Base-by-base conservation (phyloP, 306 rosid genomes). In the Abrus precatorius region DNA sequence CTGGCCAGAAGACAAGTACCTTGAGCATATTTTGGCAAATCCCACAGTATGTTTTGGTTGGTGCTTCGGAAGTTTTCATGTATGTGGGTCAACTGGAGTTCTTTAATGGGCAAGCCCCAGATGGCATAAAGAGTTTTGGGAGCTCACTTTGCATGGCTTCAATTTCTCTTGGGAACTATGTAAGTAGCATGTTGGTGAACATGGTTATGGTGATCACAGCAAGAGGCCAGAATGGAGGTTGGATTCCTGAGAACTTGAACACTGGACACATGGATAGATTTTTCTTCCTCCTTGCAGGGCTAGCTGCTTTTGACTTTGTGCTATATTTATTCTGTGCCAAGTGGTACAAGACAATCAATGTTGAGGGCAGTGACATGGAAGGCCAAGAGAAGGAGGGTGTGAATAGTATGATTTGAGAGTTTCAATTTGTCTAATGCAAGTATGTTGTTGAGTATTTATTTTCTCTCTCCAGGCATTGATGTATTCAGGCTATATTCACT, bases 101-200 rank as follows among this genome's bases (percentile, higher is more conserved):
- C 79, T 90, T 90, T 33, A 90, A 84, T 64, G 89, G 86, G 0
- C 92, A 90, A 78, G 91, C 94, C 4, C 94, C 92, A 0, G 92
- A 90, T 63, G 94, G 94, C 0, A 84, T 90, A 45, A 90, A 86
- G 27, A 90, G 94, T 47, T 83, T 90, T 64, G 94, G 92, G 0
- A 90, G 92, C 62, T 88, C 94, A 4, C 91, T 90, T 12, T 90
- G 94, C 54, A 90, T 90, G 94, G 94, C 94, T 14, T 90, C 94
- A 7, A 90, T 90, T 7, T 86, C 94, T 40, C 90, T 90, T 29
- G 94, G 94, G 3, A 90, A 90, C 63, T 90, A 82, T 68, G 89
- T 85, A 2, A 90, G 92, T 77, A 90, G 90, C 66, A 72, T 90
- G 85, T 61, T 90, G 38, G 90, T 90, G 54, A 61, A 67, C n/a